Base-by-base conservation (phyloP, 495 filamentous ascomycete genomes). In the Penicillium herquei region DNA sequence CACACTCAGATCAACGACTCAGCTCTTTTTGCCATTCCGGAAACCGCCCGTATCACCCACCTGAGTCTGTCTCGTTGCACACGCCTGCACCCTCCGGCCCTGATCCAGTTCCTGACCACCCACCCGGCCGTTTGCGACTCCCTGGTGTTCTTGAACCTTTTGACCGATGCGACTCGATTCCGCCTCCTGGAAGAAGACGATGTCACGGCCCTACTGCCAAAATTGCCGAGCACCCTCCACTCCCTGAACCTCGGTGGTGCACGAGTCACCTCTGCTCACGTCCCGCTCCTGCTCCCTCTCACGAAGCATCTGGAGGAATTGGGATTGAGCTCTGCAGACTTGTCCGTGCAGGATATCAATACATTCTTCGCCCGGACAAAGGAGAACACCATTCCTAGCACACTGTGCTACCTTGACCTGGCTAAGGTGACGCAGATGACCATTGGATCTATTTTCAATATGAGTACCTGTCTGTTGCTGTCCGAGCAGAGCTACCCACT, bases 221-320 rank as follows among this genome's bases (percentile, higher is more conserved):
- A 80, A 21, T 80, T 96, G 11, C 90, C 91, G 0, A 55, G 71
- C 21, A 84, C 84, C 14, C 81, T 96, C 31, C 81, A 81, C 21
- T 91, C 87, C 31, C 76, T 96, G 49, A 93, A 89, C 67, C 70
- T 96, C 30, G 90, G 86, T 39, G 91, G 91, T 26, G 84, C 83
- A 55, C 85, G 84, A 65, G 86, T 94, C 70, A 80, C 78, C 31
- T 69, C 80, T 0, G 75, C 76, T 6, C 89, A 93, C 61, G 77
- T 88, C 10, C 74, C 83, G 3, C 71, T 85, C 14, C 70, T 96
- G 31, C 57, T 85, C 6, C 86, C 87, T 10, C 70, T 93, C 55
- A 88, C 88, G 21, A 90, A 90, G 66, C 87, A 92, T 57, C 66
- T 95, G 34, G 88, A 94, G 66, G 91, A 94, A 65, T 72, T 96